Conservation (phyloP, 2,329 filamentous ascomycete species). For the Penicillium sclerotigenum region DNA sequence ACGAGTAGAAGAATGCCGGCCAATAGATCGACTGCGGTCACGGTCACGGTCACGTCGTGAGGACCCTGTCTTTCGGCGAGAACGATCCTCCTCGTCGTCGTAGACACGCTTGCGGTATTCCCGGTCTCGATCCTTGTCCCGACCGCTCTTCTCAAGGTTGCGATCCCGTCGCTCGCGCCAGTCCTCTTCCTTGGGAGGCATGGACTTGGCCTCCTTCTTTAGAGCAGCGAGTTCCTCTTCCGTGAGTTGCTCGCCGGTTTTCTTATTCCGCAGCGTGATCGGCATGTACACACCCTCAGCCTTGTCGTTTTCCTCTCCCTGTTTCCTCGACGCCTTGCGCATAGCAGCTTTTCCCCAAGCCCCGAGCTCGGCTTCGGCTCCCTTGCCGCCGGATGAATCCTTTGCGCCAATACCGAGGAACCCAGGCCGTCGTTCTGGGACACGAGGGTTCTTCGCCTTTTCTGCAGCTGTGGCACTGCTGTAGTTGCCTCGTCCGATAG, state of each 20-base stretch:
- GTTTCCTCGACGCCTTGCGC: constrained; percentile 56
- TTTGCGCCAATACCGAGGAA: constrained; percentile 87
- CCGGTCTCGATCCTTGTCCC: constrained; percentile 37
- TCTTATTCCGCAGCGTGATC: constrained; percentile 58
- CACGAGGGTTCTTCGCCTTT: constrained; percentile 58
- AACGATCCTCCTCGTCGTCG: constrained; percentile 33
- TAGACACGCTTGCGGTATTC: constrained; percentile 36
- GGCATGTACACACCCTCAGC: constrained; percentile 58
- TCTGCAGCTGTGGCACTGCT: constrained; percentile 40
- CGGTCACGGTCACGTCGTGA: constrained; percentile 39
- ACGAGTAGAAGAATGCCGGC: constrained; percentile 34
- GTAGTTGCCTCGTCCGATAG: constrained; percentile 55
- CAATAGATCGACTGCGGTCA: constrained; percentile 37
- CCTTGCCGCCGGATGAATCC: constrained; percentile 58
- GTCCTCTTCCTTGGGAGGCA: constrained; percentile 43
- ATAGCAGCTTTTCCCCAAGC: constrained; percentile 69
- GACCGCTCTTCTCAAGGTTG: constrained; percentile 41
- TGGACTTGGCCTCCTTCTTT: constrained; percentile 49
- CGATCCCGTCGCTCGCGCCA: constrained; percentile 47
- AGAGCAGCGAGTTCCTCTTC: constrained; percentile 59
- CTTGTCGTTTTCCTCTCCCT: constrained; percentile 47
- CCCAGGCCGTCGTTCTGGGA: constrained; percentile 69
- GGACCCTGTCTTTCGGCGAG: constrained; percentile 39
- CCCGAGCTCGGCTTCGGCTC: constrained; percentile 67
- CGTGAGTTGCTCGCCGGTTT: constrained; percentile 60